These are phyloP conservation scores for Cadophora sp. DNA, from an alignment of 2,329 filamentous ascomycete genomes.

Conservation along the genomic window DNA sequence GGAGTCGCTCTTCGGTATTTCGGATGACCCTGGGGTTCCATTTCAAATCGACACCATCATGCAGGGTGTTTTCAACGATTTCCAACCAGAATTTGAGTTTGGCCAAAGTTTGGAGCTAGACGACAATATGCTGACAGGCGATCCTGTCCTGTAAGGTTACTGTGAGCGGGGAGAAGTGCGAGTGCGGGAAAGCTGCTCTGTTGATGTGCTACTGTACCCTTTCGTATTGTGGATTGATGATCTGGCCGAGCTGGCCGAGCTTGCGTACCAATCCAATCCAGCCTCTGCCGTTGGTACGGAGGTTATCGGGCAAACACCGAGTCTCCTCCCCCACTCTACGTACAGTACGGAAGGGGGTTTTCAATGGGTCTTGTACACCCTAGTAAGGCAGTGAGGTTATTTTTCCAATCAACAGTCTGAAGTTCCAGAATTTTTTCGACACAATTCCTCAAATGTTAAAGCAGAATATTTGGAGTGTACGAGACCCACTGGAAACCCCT, in stretches of 20 bases:
- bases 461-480: no score
- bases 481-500: no score
- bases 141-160: background rate
- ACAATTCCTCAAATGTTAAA: no score
- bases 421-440: no score
- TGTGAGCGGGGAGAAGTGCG: background rate
- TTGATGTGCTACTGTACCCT: background rate
- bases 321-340: background rate
- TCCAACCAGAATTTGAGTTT: constrained; percentile 23
- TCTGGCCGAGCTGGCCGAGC: background rate
- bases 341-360: no score
- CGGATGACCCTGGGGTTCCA: constrained; percentile 11
- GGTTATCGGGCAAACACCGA: background rate
- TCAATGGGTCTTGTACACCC: no score
- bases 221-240: no score
- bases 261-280: background rate
- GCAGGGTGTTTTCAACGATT: constrained; percentile 25
- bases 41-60: constrained; percentile 25
- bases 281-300: background rate
- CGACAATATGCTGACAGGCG: constrained; percentile 8
- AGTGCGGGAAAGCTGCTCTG: background rate
- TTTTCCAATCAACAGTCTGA: no score
- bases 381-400: no score
- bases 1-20: constrained; percentile 10
- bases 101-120: constrained; percentile 18